These are phyloP conservation scores for Sclerospora graminicola DNA, from an alignment of 352 stramenopile genomes.

Conservation along the genomic window DNA sequence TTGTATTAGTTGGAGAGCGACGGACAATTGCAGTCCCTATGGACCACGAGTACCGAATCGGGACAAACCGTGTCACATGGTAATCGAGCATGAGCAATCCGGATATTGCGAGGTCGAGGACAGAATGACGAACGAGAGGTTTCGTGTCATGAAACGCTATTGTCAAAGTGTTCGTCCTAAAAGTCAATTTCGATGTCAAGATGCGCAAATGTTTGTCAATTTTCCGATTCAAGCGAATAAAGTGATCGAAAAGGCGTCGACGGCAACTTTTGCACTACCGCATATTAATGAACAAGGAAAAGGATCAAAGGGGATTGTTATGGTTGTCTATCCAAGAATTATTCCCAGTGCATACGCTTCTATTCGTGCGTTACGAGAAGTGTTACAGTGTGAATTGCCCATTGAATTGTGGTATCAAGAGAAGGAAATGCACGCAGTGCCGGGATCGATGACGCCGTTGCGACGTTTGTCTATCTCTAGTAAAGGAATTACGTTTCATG, in stretches of 20 bases:
- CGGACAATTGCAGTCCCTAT: constrained; percentile 19
- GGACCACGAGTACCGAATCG: constrained; percentile 11
- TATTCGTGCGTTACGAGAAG: constrained; percentile 21
- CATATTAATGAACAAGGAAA: background rate
- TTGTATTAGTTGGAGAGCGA: constrained; percentile 25
- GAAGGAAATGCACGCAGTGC: constrained; percentile 21
- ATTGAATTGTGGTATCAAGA: constrained; percentile 44
- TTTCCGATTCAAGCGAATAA: constrained; percentile 20
- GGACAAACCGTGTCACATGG: constrained; percentile 19
- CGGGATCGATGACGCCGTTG: constrained; percentile 8
- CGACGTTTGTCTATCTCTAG: constrained; percentile 1
- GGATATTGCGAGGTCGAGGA: constrained; percentile 38
- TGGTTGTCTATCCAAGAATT: constrained; percentile 49
- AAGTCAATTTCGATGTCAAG: constrained; percentile 30
- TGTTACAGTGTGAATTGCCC: constrained; percentile 26
- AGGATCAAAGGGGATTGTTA: constrained; percentile 30
- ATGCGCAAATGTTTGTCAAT: constrained; percentile 33
- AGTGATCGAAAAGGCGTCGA: constrained; percentile 7
- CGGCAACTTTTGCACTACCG: constrained; percentile 7
- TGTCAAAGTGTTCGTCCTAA: constrained; percentile 24
- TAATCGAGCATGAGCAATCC: constrained; percentile 14
- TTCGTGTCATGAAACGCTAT: constrained; percentile 29
- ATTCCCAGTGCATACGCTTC: constrained; percentile 33
- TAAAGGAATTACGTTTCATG: constrained; percentile 10
- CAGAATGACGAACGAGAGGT: constrained; percentile 16